A percentile compares a stretch with the other conserved stretches of the same genome.
Conservation (phyloP, 768 basidiomycete species). For the Pisolithus tinctorius region DNA sequence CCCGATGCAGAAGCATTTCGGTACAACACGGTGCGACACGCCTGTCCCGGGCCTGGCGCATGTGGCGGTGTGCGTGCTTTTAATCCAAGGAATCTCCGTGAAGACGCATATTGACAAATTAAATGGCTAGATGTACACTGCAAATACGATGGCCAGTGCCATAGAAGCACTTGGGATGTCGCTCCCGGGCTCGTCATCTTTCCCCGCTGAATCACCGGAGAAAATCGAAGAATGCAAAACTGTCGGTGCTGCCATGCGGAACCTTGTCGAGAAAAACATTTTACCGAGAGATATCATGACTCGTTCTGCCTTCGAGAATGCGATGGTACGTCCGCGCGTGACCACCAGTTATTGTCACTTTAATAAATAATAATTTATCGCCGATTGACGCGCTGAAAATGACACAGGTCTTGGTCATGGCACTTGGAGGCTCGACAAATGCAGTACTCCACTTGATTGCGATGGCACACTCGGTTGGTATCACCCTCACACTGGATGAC, state of each 20-base stretch:
- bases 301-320: conserved; percentile 92
- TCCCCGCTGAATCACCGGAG: conserved; percentile 87
- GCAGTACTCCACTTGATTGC: conserved; percentile 96
- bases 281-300: conserved; percentile 97
- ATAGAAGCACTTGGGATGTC: conserved; percentile 96
- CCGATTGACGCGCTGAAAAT: not conserved
- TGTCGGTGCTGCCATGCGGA: conserved; percentile 77
- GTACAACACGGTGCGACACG: conserved; percentile 82
- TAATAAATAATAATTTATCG: not conserved
- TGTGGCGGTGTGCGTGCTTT: conserved; percentile 81
- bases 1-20: conserved; percentile 75
- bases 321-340: conserved; percentile 55
- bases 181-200: conserved; percentile 93
- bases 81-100: not conserved
- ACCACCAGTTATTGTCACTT: too few relatives aligned
- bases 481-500: conserved; percentile 84
- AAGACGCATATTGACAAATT: conserved; percentile 1
- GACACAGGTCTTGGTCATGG: conserved; percentile 84
- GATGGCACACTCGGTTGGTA: conserved; percentile 91
- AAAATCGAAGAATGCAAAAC: conserved; percentile 80
- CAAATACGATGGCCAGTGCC: conserved; percentile 97
- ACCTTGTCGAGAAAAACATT: conserved; percentile 86
- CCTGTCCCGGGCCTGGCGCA: conserved; percentile 96
- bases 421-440: conserved; percentile 96
- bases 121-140: conserved; percentile 80